A percentile compares a stretch with the other conserved stretches of the same genome.
Evolutionary conservation across 441 rosid species (phyloP).

Genomic region (Gossypium gossypioides): DNA sequence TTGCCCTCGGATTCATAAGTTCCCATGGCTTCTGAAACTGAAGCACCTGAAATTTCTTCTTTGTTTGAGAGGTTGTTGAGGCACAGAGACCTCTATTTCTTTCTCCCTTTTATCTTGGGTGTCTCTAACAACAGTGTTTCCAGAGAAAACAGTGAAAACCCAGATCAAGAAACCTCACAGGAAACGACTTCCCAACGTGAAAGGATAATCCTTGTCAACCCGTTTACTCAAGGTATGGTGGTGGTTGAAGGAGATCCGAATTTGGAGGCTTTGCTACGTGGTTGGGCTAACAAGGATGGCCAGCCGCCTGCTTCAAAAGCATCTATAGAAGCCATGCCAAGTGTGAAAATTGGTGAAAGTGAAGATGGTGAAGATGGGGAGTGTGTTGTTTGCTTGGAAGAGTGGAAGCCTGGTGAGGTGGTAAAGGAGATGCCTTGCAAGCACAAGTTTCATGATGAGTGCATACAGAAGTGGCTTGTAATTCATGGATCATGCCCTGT

Average conservation of each 20-base stretch:
- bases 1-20: neutral
- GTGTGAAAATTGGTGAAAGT: conserved; percentile 33
- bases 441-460: conserved; percentile 59
- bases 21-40: conserved; percentile 31
- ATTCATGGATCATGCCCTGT: conserved; percentile 74
- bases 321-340: conserved; percentile 51
- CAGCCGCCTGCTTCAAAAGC: conserved; percentile 66
- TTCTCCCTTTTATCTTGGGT: conserved; percentile 44
- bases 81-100: conserved; percentile 39
- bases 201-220: conserved; percentile 44
- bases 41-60: conserved; percentile 25
- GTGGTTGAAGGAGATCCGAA: conserved; percentile 38
- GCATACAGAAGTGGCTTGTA: conserved; percentile 74
- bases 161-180: conserved; percentile 20
- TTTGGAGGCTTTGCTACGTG: conserved; percentile 35
- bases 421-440: conserved; percentile 82
- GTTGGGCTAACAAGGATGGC: conserved; percentile 27
- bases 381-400: conserved; percentile 68
- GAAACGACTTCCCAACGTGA: conserved; percentile 24
- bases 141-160: conserved; percentile 10
- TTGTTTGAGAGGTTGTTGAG: conserved; percentile 27
- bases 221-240: conserved; percentile 42
- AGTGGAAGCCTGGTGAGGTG: conserved; percentile 40
- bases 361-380: conserved; percentile 33
- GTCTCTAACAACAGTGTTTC: conserved; percentile 16